These are phyloP conservation scores for Arthrobotrys musiformis DNA, from an alignment of 2,329 filamentous ascomycete genomes.

Conservation along the genomic window DNA sequence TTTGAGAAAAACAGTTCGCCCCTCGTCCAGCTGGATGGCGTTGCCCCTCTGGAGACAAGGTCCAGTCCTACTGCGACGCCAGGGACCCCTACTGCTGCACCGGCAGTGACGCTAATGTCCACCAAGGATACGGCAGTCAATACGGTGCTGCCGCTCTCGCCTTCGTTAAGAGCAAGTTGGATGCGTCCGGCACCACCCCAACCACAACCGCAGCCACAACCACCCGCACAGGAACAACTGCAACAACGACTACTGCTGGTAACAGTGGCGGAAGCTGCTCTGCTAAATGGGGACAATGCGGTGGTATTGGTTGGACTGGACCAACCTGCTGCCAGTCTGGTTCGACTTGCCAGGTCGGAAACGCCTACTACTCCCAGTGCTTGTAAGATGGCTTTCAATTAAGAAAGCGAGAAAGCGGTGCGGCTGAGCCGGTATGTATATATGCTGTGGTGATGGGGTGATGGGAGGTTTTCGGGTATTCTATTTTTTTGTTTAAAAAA, in stretches of 20 bases:
- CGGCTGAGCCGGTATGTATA: not conserved
- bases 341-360: conserved; percentile 61
- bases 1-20: conserved; percentile 64
- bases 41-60: conserved; percentile 68
- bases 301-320: conserved; percentile 62
- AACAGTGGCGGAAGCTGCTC: conserved; percentile 31
- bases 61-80: conserved; percentile 72
- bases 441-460: not conserved
- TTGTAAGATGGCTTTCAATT: conserved; percentile 55
- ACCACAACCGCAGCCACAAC: conserved; percentile 34
- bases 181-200: conserved; percentile 38
- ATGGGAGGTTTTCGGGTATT: not conserved
- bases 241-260: conserved; percentile 18
- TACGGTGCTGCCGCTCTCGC: conserved; percentile 70
- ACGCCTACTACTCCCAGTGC: conserved; percentile 63
- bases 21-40: conserved; percentile 68
- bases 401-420: not conserved
- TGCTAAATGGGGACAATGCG: conserved; percentile 62
- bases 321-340: conserved; percentile 61
- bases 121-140: conserved; percentile 70
- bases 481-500: too few relatives aligned
- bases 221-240: conserved; percentile 22
- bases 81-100: conserved; percentile 73
- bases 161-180: conserved; percentile 70
- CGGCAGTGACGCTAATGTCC: conserved; percentile 68